Evolutionary conservation across 179 eudicot genomes (phyloP).

Genomic region (Patellifolia procumbens): DNA sequence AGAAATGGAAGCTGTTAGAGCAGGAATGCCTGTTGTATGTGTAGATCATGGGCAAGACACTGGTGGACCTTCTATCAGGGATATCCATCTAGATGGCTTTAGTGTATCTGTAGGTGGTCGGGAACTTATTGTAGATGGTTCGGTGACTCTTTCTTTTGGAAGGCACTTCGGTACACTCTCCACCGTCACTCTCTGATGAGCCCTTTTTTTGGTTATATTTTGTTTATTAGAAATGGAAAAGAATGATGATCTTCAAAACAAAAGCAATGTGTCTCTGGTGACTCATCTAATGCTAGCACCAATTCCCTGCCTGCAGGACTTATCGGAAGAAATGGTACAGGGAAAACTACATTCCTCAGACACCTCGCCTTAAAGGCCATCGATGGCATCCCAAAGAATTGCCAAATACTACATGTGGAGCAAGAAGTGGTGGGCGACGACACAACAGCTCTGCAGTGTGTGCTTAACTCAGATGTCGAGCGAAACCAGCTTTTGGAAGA

Average conservation of each 20-base stretch:
- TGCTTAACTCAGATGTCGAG: conserved; percentile 82
- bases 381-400: conserved; percentile 91
- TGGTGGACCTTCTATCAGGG: conserved; percentile 75
- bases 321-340: conserved; percentile 98
- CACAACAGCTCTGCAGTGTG: conserved; percentile 87
- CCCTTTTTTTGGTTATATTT: background rate
- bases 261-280: background rate
- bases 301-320: conserved; percentile 60
- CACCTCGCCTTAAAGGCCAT: conserved; percentile 93
- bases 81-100: conserved; percentile 86
- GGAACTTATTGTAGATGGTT: conserved; percentile 86
- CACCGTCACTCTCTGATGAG: background rate
- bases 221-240: background rate
- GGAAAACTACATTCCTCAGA: conserved; percentile 97
- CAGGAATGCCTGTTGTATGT: conserved; percentile 86
- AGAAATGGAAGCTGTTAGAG: conserved; percentile 95
- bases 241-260: background rate
- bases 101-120: conserved; percentile 95
- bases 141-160: conserved; percentile 82
- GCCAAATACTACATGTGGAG: conserved; percentile 96
- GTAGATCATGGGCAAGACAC: conserved; percentile 66
- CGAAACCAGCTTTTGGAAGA: conserved; percentile 81
- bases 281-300: background rate
- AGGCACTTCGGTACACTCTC: conserved; percentile 81
- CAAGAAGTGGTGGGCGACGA: conserved; percentile 96